Conservation (phyloP, 192 early-diverging fungal species). For the Coemansia sp. region DNA sequence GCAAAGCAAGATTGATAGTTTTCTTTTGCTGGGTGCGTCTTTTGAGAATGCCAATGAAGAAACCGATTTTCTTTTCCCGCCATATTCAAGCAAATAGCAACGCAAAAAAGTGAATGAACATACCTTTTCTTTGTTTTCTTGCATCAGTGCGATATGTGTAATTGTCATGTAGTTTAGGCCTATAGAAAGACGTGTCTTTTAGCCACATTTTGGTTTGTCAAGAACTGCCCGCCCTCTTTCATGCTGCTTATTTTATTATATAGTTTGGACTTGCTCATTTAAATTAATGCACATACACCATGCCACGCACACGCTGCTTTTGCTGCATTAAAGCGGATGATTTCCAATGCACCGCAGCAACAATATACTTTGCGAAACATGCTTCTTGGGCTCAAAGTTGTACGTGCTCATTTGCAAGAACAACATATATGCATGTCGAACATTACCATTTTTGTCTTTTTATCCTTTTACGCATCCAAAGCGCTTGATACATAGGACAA, state of each 20-base stretch:
- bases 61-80: background rate
- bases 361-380: background rate
- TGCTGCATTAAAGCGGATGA: background rate
- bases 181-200: too few species aligned
- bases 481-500: too few species aligned
- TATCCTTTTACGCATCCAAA: background rate
- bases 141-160: background rate
- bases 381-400: background rate
- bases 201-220: background rate
- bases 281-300: background rate
- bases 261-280: background rate
- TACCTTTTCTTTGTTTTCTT: too few species aligned
- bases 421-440: background rate
- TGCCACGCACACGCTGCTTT: background rate
- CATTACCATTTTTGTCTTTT: background rate
- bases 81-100: background rate
- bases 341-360: background rate
- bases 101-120: background rate
- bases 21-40: background rate
- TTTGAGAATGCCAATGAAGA: conserved; percentile 9
- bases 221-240: too few species aligned
- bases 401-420: background rate
- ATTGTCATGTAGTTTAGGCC: background rate
- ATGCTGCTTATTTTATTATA: background rate
- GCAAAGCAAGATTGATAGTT: background rate